These are phyloP conservation scores for Umbilicus rupestris DNA, from an alignment of 164 flowering plant species.

Conservation along the genomic window DNA sequence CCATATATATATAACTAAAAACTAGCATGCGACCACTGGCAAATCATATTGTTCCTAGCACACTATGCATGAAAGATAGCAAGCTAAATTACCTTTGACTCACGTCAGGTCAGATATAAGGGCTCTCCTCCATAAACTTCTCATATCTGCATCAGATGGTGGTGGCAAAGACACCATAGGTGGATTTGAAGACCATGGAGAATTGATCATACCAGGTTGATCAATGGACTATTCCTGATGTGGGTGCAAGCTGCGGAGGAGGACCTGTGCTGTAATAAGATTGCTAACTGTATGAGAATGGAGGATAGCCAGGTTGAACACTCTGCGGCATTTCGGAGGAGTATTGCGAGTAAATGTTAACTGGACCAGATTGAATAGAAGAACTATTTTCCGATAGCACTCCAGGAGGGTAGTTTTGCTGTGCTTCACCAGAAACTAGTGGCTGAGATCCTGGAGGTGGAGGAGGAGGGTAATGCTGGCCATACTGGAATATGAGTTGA, in stretches of 20 bases:
- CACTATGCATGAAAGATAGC: no score
- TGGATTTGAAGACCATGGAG: constrained; percentile 71
- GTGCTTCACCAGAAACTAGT: constrained; percentile 43
- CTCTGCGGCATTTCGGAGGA: constrained; percentile 35
- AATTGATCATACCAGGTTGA: constrained; percentile 35
- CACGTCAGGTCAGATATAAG: not conserved
- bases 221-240: constrained; percentile 29
- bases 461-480: constrained; percentile 61
- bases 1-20: no score
- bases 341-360: constrained; percentile 35
- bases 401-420: constrained; percentile 55
- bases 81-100: constrained; percentile 3
- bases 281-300: constrained; percentile 47
- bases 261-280: constrained; percentile 50
- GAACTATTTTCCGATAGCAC: constrained; percentile 42
- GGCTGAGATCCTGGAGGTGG: constrained; percentile 41
- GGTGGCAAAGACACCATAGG: constrained; percentile 50
- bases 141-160: constrained; percentile 71
- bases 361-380: constrained; percentile 23
- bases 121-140: constrained; percentile 76
- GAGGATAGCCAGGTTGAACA: constrained; percentile 40
- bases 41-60: not conserved
- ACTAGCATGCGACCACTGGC: not conserved
- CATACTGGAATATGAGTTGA: constrained; percentile 54
- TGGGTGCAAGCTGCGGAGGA: constrained; percentile 35